Conservation (phyloP, 176 grass and related monocot genomes). For the Oryza glumipatula region DNA sequence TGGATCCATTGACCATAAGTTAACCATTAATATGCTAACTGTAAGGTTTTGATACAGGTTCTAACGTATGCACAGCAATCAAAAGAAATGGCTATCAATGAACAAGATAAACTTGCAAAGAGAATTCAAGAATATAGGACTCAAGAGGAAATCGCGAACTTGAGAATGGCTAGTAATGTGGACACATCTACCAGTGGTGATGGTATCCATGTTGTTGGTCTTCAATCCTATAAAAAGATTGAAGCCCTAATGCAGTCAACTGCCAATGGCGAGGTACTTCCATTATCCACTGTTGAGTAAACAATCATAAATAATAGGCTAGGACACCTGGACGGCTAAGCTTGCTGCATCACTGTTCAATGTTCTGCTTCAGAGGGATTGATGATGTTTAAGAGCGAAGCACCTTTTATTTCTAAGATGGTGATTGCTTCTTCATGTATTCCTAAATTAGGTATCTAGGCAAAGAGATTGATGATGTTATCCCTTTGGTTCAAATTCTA, state of each 20-base stretch:
- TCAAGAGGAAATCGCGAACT: constrained; percentile 74
- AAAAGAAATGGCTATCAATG: constrained; percentile 82
- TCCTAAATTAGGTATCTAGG: constrained; percentile 14
- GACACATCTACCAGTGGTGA: constrained; percentile 81
- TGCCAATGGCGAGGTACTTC: constrained; percentile 77
- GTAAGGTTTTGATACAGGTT: constrained; percentile 71
- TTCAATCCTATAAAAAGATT: constrained; percentile 90
- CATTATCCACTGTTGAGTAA: constrained; percentile 33
- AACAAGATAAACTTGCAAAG: constrained; percentile 96
- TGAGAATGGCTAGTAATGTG: constrained; percentile 75
- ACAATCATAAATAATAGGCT: constrained; percentile 6
- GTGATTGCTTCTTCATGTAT: constrained; percentile 11
- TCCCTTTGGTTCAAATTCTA: constrained; percentile 34
- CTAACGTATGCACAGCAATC: constrained; percentile 94
- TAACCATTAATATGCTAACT: constrained; percentile 33
- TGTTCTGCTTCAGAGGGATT: constrained; percentile 17
- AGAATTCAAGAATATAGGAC: constrained; percentile 98
- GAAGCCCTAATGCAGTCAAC: constrained; percentile 94
- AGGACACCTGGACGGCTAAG: constrained; percentile 16
- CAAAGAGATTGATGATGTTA: constrained; percentile 10
- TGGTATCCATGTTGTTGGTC: constrained; percentile 92
- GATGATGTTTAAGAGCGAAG: background rate
- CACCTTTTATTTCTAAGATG: constrained; percentile 26
- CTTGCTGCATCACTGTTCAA: constrained; percentile 1
- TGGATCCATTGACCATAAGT: constrained; percentile 6